Conservation (phyloP, 305 asterid species). For the Fraxinus dipetala region DNA sequence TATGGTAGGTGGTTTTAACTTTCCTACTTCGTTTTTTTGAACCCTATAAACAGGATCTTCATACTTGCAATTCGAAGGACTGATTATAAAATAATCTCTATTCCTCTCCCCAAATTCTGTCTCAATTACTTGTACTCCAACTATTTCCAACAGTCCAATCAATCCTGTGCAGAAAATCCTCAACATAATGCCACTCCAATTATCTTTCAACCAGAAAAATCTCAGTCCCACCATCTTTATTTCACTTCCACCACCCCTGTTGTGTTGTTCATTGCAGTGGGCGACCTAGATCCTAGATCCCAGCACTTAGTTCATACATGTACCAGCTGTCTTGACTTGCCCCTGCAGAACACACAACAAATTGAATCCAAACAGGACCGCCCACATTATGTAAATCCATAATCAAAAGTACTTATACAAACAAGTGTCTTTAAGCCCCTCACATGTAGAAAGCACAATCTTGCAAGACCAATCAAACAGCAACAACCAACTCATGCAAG, state of each 20-base stretch:
- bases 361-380: not conserved
- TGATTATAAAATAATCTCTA: not conserved
- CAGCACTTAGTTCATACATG: not conserved
- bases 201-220: not conserved
- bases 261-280: not conserved
- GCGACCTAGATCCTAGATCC: not conserved
- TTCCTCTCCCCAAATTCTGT: not conserved
- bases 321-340: not conserved
- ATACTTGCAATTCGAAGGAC: not conserved
- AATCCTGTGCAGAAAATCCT: not conserved
- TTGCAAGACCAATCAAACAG: not conserved
- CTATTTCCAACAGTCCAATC: not conserved
- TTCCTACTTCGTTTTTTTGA: not conserved
- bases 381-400: not conserved
- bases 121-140: not conserved
- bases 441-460: not conserved
- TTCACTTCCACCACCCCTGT: not conserved
- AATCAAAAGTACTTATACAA: not conserved
- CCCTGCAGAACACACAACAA: not conserved
- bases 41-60: not conserved
- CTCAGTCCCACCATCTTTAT: not conserved
- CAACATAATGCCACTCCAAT: not conserved
- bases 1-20: not conserved
- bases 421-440: not conserved
- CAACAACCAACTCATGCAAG: not conserved